Conservation (phyloP, 306 rosid species). For the Pachyrhizus erosus region DNA sequence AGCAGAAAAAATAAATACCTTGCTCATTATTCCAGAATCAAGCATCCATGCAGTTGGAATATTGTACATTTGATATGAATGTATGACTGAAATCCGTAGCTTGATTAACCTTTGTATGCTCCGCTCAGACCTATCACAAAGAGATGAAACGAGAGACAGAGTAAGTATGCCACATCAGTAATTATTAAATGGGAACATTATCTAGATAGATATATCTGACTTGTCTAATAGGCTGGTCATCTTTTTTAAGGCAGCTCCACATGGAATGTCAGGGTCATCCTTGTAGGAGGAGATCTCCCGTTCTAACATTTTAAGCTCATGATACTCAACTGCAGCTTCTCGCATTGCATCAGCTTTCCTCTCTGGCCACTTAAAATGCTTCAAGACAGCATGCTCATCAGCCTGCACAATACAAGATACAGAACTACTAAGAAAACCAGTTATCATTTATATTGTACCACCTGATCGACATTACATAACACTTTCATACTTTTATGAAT, state of each 20-base stretch:
- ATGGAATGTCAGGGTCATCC: slow-evolving; percentile 77
- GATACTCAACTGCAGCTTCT: slow-evolving; percentile 94
- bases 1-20: slow-evolving; percentile 53
- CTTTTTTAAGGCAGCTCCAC: slow-evolving; percentile 83
- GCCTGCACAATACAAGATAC: slow-evolving; percentile 62
- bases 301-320: slow-evolving; percentile 76
- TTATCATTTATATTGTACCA: slow-evolving; percentile 1
- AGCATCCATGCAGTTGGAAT: slow-evolving; percentile 95
- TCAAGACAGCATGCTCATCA: slow-evolving; percentile 86
- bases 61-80: slow-evolving; percentile 67
- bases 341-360: slow-evolving; percentile 91
- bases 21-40: slow-evolving; percentile 77
- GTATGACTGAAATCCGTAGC: slow-evolving; percentile 64
- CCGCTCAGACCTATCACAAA: slow-evolving; percentile 74
- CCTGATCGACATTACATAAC: background rate
- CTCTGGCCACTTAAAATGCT: slow-evolving; percentile 98
- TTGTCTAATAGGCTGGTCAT: slow-evolving; percentile 86
- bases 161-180: slow-evolving; percentile 31
- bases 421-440: slow-evolving; percentile 17
- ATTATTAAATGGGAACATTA: slow-evolving; percentile 18
- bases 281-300: slow-evolving; percentile 71
- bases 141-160: slow-evolving; percentile 28
- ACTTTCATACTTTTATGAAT: background rate
- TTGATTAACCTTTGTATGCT: slow-evolving; percentile 70
- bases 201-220: slow-evolving; percentile 49